phyloP scores from a whole-genome alignment of 768 basidiomycete genomes.

The Pisolithus albus region DNA sequence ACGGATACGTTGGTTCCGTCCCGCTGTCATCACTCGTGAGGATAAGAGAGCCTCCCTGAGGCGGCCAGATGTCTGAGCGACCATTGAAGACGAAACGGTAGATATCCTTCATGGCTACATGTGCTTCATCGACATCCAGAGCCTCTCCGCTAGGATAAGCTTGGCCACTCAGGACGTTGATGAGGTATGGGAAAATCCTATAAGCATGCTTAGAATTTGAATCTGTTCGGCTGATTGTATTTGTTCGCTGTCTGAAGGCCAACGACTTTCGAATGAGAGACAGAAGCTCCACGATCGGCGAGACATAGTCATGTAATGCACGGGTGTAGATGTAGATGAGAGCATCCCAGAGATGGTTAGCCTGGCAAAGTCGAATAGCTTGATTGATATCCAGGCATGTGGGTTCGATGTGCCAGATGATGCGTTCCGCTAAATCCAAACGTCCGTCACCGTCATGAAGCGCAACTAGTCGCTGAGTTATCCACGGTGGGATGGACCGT shows the following conservation, averaged over 20 bases:
- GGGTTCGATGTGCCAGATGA: slow-evolving; percentile 97
- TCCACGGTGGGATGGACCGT: slow-evolving; percentile 71
- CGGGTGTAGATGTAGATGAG: slow-evolving; percentile 90
- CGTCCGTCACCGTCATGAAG: slow-evolving; percentile 67
- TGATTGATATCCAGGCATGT: slow-evolving; percentile 89
- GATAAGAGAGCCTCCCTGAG: slow-evolving; percentile 64
- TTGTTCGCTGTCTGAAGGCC: not conserved
- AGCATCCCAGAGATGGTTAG: slow-evolving; percentile 82
- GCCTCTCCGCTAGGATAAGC: slow-evolving; percentile 81
- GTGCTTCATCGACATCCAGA: slow-evolving; percentile 56
- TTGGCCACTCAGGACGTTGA: slow-evolving; percentile 71
- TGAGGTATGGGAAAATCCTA: slow-evolving; percentile 87
- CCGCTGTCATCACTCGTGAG: slow-evolving; percentile 71
- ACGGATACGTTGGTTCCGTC: slow-evolving; percentile 82
- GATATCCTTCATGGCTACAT: slow-evolving; percentile 61
- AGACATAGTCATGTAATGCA: slow-evolving; percentile 81
- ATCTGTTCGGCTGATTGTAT: slow-evolving; percentile 5
- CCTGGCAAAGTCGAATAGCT: slow-evolving; percentile 79
- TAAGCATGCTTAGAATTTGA: slow-evolving; percentile 63
- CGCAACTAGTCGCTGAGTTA: slow-evolving; percentile 78
- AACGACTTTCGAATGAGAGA: slow-evolving; percentile 54
- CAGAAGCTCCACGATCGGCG: slow-evolving; percentile 82
- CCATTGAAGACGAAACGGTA: slow-evolving; percentile 85
- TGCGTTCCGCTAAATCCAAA: slow-evolving; percentile 72
- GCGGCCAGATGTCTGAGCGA: slow-evolving; percentile 74